Evolutionary conservation across 164 flowering plant species (phyloP).

Genomic region (Dillenia suffruticosa): DNA sequence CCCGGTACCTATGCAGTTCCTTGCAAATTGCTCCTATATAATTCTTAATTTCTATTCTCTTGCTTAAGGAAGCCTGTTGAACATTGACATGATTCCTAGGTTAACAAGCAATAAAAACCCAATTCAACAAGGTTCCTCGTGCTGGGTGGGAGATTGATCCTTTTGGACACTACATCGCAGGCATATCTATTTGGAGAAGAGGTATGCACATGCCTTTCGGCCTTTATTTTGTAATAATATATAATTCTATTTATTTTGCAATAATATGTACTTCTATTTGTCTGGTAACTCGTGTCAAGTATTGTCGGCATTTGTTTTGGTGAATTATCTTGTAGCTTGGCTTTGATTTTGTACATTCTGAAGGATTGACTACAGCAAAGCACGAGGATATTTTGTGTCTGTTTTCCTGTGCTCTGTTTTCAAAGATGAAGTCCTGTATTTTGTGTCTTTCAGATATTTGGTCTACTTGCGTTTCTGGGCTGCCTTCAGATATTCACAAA

Average conservation of each 20-base stretch:
- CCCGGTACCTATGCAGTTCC: too few species aligned
- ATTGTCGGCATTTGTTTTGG: too few species aligned
- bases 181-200: slow-evolving; percentile 83
- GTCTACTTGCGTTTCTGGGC: slow-evolving; percentile 4
- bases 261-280: too few species aligned
- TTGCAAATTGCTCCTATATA: too few species aligned
- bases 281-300: too few species aligned
- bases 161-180: slow-evolving; percentile 96
- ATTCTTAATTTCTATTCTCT: too few species aligned
- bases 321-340: slow-evolving; percentile 53
- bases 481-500: slow-evolving; percentile 62
- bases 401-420: slow-evolving; percentile 73
- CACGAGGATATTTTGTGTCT: too few species aligned
- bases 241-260: not conserved
- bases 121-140: slow-evolving; percentile 70
- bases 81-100: slow-evolving; percentile 95
- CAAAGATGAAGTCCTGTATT: slow-evolving; percentile 1
- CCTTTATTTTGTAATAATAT: too few species aligned
- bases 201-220: slow-evolving; percentile 31
- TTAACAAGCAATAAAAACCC: slow-evolving; percentile 50
- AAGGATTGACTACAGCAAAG: slow-evolving; percentile 78
- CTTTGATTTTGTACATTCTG: slow-evolving; percentile 84
- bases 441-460: slow-evolving; percentile 3
- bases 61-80: too few species aligned
- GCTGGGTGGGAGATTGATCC: slow-evolving; percentile 98